A percentile compares a stretch with the other conserved stretches of the same genome.
phyloP scores from a whole-genome alignment of 371 early-diverging fungal genomes.

The Mucor irregularis region DNA sequence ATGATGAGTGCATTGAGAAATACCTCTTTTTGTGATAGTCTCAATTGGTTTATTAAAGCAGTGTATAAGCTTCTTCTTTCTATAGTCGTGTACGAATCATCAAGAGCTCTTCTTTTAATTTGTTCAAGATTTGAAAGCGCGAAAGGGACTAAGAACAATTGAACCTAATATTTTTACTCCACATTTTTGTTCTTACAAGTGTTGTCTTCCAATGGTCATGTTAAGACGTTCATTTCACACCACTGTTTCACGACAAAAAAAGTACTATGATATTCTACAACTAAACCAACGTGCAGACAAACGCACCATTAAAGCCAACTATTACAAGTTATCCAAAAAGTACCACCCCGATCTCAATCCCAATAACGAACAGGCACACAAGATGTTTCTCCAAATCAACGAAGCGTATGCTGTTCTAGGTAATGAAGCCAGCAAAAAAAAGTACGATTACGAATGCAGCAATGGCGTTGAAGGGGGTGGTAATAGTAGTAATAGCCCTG shows the following conservation, averaged over 20 bases:
- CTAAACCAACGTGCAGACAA: constrained; percentile 56
- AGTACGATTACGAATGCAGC: constrained; percentile 76
- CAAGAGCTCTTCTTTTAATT: no score
- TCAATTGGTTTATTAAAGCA: no score
- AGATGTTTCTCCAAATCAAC: constrained; percentile 74
- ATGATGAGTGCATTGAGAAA: no score
- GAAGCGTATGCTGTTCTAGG: constrained; percentile 86
- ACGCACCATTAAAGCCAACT: constrained; percentile 74
- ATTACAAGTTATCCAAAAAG: constrained; percentile 80
- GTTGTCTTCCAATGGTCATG: background rate
- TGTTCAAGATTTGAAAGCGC: no score
- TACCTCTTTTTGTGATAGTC: no score
- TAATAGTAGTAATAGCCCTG: background rate
- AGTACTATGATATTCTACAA: constrained; percentile 63
- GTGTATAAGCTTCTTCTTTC: no score
- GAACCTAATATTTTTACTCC: background rate
- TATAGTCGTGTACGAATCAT: no score
- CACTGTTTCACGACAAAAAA: constrained; percentile 9
- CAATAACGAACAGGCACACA: constrained; percentile 64
- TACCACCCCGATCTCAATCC: constrained; percentile 89
- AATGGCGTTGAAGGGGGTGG: background rate
- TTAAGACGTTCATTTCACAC: constrained; percentile 29
- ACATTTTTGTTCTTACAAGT: background rate
- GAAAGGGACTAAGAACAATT: no score
- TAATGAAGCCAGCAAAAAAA: constrained; percentile 69